Evolutionary conservation across 768 basidiomycete genomes (phyloP).

Genomic region (Pisolithus albus): DNA sequence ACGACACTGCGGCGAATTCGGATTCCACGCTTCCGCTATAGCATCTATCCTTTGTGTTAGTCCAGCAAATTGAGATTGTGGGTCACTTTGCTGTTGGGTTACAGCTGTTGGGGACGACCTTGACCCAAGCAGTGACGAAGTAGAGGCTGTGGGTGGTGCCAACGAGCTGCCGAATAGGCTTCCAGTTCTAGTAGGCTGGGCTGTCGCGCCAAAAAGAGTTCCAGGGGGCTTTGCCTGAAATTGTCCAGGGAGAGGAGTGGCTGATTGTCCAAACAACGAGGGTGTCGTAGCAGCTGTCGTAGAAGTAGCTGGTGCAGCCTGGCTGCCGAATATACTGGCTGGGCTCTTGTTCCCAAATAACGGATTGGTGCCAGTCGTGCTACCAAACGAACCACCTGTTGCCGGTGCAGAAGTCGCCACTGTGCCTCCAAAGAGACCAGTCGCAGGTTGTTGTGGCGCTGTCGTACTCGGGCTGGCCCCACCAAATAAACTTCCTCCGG

Average conservation of each 20-base stretch:
- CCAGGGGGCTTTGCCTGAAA: conserved; percentile 15
- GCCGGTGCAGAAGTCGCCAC: conserved; percentile 11
- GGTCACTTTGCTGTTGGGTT: conserved; percentile 48
- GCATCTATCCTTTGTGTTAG: conserved; percentile 55
- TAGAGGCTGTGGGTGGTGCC: conserved; percentile 25
- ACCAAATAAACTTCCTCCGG: conserved; percentile 15
- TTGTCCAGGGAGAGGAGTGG: conserved; percentile 17
- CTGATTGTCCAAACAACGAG: conserved; percentile 28
- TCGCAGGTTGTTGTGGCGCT: conserved; percentile 9
- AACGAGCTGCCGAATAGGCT: conserved; percentile 32
- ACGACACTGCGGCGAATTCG: conserved; percentile 58
- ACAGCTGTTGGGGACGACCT: conserved; percentile 31
- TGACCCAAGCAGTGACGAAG: conserved; percentile 26
- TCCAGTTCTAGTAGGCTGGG: conserved; percentile 20
- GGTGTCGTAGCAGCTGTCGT: conserved; percentile 15
- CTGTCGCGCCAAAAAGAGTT: conserved; percentile 28
- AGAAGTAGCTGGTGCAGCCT: conserved; percentile 12
- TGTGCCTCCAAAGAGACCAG: conserved; percentile 24
- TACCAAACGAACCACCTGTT: conserved; percentile 23
- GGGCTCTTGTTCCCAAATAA: conserved; percentile 33
- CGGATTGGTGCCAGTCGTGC: conserved; percentile 21
- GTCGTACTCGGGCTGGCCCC: conserved; percentile 21
- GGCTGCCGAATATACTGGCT: conserved; percentile 24
- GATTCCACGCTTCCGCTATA: conserved; percentile 66
- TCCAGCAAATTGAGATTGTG: conserved; percentile 50